Percentiles rank a stretch among this genome's conserved stretches.
These are phyloP conservation scores for Metschnikowia cerradonensis DNA, from an alignment of 805 yeast genomes.

Conservation along the genomic window DNA sequence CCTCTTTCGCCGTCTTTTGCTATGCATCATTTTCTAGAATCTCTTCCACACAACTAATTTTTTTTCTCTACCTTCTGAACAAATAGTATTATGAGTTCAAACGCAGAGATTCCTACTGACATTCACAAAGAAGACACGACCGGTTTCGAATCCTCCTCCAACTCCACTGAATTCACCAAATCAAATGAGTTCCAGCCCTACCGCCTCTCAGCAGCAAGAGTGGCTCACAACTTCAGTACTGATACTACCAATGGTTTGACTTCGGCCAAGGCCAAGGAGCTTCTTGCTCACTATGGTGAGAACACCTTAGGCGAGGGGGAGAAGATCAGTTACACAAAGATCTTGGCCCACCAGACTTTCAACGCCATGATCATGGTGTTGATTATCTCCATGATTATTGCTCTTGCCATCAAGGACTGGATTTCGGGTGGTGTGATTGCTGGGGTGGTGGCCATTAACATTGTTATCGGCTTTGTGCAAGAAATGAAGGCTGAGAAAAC, in stretches of 20 bases:
- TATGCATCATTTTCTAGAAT: background rate
- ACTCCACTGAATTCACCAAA: slow-evolving; percentile 10
- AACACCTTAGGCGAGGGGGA: slow-evolving; percentile 61
- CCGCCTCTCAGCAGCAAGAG: slow-evolving; percentile 32
- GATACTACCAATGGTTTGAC: slow-evolving; percentile 47
- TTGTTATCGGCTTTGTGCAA: slow-evolving; percentile 64
- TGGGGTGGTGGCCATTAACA: slow-evolving; percentile 60
- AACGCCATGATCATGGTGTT: slow-evolving; percentile 78
- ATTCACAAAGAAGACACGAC: background rate
- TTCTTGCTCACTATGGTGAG: slow-evolving; percentile 42
- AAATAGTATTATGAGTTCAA: background rate
- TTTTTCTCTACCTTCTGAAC: background rate
- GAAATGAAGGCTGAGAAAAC: slow-evolving; percentile 75
- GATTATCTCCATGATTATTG: slow-evolving; percentile 63
- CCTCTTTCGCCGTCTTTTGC: background rate
- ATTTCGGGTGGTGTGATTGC: slow-evolving; percentile 80
- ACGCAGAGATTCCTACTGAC: background rate
- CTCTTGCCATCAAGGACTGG: slow-evolving; percentile 73
- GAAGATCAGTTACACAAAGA: slow-evolving; percentile 49
- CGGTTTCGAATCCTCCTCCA: slow-evolving; percentile 10
- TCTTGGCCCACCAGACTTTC: slow-evolving; percentile 62
- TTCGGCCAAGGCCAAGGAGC: slow-evolving; percentile 16
- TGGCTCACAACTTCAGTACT: slow-evolving; percentile 38
- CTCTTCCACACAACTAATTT: background rate
- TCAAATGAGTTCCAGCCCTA: slow-evolving; percentile 20